Evolutionary conservation across 495 filamentous ascomycete genomes (phyloP).

Genomic region (Choiromyces venosus): DNA sequence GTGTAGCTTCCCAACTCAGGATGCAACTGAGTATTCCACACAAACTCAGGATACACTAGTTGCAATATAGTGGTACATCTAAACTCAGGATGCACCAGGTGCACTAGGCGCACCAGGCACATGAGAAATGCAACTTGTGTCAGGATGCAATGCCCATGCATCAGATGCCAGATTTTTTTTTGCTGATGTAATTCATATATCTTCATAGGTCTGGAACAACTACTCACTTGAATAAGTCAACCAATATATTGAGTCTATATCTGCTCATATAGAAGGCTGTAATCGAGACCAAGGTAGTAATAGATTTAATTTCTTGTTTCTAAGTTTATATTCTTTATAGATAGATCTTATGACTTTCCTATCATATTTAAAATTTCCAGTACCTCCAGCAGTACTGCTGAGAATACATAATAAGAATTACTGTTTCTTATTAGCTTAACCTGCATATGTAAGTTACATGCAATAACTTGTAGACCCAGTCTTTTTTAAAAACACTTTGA

Average conservation of each 20-base stretch:
- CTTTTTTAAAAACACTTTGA: background rate
- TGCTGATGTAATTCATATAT: too few relatives aligned
- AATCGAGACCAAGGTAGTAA: background rate
- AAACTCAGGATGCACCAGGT: too few relatives aligned
- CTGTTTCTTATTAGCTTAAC: background rate
- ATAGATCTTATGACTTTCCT: background rate
- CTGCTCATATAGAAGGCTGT: background rate
- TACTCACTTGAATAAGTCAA: background rate
- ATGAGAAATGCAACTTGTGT: too few relatives aligned
- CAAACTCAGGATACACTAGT: too few relatives aligned
- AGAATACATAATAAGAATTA: background rate
- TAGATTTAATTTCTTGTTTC: background rate
- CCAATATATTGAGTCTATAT: background rate
- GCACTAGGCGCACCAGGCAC: too few relatives aligned
- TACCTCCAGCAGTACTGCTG: background rate
- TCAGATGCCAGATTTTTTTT: too few relatives aligned
- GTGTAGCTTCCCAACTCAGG: too few relatives aligned
- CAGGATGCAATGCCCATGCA: too few relatives aligned
- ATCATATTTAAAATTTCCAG: background rate
- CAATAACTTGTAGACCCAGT: background rate
- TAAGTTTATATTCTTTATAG: background rate
- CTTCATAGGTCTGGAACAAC: background rate
- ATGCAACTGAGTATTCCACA: too few relatives aligned
- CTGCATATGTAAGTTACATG: background rate
- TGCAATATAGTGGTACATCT: too few relatives aligned